Conservation (phyloP, 805 yeast genomes). For the Starmerella floricola region DNA sequence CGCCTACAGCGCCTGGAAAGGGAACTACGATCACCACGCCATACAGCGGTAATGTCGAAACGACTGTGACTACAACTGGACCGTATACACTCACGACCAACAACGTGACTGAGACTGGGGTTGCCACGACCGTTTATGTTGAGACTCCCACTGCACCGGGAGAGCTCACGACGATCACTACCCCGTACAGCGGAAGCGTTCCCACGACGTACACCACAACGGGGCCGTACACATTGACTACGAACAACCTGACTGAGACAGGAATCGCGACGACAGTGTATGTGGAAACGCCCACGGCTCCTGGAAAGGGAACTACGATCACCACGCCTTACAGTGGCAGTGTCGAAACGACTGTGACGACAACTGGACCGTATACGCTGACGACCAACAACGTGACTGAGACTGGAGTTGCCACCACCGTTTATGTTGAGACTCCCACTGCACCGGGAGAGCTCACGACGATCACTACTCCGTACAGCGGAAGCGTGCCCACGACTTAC, state of each 20-base stretch:
- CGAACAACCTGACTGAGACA: not conserved
- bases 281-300: not conserved
- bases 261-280: not conserved
- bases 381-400: too few species aligned
- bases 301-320: not conserved
- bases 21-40: not conserved
- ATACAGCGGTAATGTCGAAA: not conserved
- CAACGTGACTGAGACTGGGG: not conserved
- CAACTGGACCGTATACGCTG: constrained; percentile 6
- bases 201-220: not conserved
- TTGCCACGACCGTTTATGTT: not conserved
- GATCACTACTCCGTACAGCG: constrained; percentile 3
- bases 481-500: not conserved
- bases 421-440: constrained; percentile 4
- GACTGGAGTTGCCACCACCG: constrained; percentile 3
- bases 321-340: constrained; percentile 1
- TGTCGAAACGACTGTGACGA: too few species aligned
- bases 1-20: not conserved
- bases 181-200: not conserved
- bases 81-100: too few species aligned
- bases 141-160: constrained; percentile 2
- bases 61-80: not conserved
- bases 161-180: not conserved
- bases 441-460: constrained; percentile 1
- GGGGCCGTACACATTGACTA: not conserved